These are phyloP conservation scores for Colletotrichum plurivorum DNA, from an alignment of 2,329 filamentous ascomycete species.

Conservation along the genomic window DNA sequence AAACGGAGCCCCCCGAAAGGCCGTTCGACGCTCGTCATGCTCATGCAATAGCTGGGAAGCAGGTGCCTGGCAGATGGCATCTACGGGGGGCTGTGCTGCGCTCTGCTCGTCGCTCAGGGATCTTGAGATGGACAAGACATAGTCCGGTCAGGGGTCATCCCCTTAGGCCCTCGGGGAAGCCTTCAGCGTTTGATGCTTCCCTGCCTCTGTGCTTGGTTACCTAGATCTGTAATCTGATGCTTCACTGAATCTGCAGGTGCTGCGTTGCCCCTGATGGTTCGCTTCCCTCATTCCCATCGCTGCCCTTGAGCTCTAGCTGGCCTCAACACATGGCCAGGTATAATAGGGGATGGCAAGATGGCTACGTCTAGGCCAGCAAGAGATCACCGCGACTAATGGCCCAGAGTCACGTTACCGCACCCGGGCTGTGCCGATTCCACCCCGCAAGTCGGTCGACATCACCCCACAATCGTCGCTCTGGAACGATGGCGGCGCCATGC, in stretches of 20 bases:
- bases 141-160: slow-evolving; percentile 22
- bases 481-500: slow-evolving; percentile 38
- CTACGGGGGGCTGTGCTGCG: slow-evolving; percentile 24
- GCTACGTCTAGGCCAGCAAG: background rate
- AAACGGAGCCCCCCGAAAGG: slow-evolving; percentile 20
- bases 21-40: slow-evolving; percentile 19
- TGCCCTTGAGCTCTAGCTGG: background rate
- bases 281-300: no score
- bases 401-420: slow-evolving; percentile 31
- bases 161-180: slow-evolving; percentile 3
- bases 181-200: no score
- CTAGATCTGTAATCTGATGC: no score
- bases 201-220: no score
- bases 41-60: slow-evolving; percentile 13
- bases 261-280: no score
- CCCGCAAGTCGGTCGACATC: slow-evolving; percentile 40
- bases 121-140: slow-evolving; percentile 25
- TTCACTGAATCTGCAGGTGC: no score
- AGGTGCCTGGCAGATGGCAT: slow-evolving; percentile 4
- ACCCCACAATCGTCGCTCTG: slow-evolving; percentile 40
- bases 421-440: slow-evolving; percentile 39
- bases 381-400: slow-evolving; percentile 7
- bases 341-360: background rate
- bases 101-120: slow-evolving; percentile 9
- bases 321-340: no score